Conservation (phyloP, 306 rosid genomes). For the Cercis canadensis region DNA sequence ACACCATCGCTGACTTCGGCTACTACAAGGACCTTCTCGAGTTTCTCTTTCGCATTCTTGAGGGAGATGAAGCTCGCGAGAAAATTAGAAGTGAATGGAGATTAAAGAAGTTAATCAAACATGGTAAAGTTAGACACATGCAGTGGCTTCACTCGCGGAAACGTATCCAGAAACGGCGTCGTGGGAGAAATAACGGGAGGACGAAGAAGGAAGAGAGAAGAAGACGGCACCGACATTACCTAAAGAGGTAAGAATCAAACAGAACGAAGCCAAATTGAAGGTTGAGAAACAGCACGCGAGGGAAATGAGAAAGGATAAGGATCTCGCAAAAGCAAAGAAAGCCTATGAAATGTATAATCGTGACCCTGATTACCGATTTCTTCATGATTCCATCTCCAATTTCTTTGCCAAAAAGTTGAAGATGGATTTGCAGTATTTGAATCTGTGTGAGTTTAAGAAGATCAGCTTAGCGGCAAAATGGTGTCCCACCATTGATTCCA, state of each 20-base stretch:
- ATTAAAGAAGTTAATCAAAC: not conserved
- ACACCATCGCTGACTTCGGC: not conserved
- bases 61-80: not conserved
- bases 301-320: not conserved
- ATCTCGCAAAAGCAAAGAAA: not conserved
- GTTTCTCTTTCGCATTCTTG: slow-evolving; percentile 2
- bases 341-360: slow-evolving; percentile 4
- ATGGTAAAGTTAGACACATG: no score
- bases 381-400: not conserved
- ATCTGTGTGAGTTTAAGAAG: not conserved
- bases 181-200: no score
- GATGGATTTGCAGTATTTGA: not conserved
- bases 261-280: not conserved
- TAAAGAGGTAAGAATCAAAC: not conserved
- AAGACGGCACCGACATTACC: not conserved
- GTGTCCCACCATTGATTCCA: no score
- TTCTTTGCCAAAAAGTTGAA: slow-evolving; percentile 14
- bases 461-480: slow-evolving; percentile 15
- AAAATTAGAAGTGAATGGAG: not conserved
- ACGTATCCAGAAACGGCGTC: no score
- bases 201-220: not conserved
- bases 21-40: slow-evolving; percentile 14
- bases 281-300: not conserved
- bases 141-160: no score
- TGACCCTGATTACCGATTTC: not conserved